Evolutionary conservation across 306 rosid species (phyloP), one percentile per base, ranked within the genome.

Genomic region (Cyclanthera cordifolia): DNA sequence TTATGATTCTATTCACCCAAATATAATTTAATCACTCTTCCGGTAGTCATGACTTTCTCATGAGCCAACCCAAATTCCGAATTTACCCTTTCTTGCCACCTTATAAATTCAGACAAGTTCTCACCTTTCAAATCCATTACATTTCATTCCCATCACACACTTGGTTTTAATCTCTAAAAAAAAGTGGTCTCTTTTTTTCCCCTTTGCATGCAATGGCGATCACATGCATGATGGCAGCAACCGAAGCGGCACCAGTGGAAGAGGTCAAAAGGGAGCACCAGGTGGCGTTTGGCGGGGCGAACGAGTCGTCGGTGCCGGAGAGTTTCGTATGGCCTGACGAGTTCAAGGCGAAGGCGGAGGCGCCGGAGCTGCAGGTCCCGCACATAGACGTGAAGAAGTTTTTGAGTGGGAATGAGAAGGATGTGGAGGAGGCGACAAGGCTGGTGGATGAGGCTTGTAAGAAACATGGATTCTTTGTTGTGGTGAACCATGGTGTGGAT

Each of bases 351-450:
- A 6, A 0, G 1, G 58, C n/a, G 2, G 5, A 4, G 5, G 10
- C 14, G 45, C 72, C 72, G 21, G 72, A 68, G 43, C 72, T 68
- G 10, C 27, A 27, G 1, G 72, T 68, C 10, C 72, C 72, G n/a
- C 45, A 25, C 2, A 45, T 68, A 8, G 72, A 68, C 72, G 2
- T 68, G 27, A 32, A 30, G 2, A 52, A 52, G 57, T 27, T 68
- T 0, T 4, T 49, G 6, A 48, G 46, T 23, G 72, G 58, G 5
- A 11, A 68, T 8, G 28, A 24, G 17, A 53, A 21, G 11, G 58
- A 16, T 3, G 20, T 34, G 11, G 57, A n/a, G 13, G 72, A 68
- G 72, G n/a, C 46, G 1, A 25, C 5, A 0, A 27, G 72, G 46
- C 27, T 49, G n/a, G 72, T 49, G 15, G 58, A 52, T n/a, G 58